A percentile compares a stretch with the other conserved stretches of the same genome.
Evolutionary conservation across 345 rosid species (phyloP).

Genomic region (Eucalyptus melliodora): DNA sequence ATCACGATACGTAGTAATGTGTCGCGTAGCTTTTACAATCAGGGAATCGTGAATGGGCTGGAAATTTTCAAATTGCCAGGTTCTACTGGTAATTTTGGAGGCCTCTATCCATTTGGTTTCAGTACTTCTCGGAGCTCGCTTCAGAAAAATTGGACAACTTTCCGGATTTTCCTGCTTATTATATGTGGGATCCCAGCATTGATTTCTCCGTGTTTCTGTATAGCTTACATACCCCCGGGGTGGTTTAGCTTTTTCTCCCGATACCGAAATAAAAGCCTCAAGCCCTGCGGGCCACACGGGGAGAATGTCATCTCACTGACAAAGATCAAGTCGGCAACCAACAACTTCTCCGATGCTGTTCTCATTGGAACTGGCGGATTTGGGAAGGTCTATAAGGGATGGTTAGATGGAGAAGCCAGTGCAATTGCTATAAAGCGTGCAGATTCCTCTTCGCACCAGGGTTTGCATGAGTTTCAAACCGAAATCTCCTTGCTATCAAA

Average conservation of each 20-base stretch:
- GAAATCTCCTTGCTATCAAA: constrained; percentile 28
- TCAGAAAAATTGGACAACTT: not conserved
- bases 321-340: constrained; percentile 11
- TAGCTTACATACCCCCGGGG: not conserved
- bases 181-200: not conserved
- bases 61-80: constrained; percentile 17
- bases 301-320: constrained; percentile 8
- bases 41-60: constrained; percentile 18
- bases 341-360: constrained; percentile 1
- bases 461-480: constrained; percentile 19
- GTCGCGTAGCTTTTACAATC: not conserved
- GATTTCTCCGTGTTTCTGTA: not conserved
- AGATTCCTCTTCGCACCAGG: constrained; percentile 16
- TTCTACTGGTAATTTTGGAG: constrained; percentile 6
- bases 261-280: not conserved
- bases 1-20: not conserved
- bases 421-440: constrained; percentile 28
- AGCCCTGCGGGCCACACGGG: not conserved
- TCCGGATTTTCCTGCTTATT: not conserved
- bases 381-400: constrained; percentile 24
- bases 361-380: constrained; percentile 23
- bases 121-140: not conserved
- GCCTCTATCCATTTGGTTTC: not conserved
- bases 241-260: not conserved
- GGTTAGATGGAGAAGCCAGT: constrained; percentile 1